Percentiles rank a stretch among this genome's conserved stretches.
Conservation (phyloP, 2,329 filamentous ascomycete genomes). For the Sarocladium kiliense region DNA sequence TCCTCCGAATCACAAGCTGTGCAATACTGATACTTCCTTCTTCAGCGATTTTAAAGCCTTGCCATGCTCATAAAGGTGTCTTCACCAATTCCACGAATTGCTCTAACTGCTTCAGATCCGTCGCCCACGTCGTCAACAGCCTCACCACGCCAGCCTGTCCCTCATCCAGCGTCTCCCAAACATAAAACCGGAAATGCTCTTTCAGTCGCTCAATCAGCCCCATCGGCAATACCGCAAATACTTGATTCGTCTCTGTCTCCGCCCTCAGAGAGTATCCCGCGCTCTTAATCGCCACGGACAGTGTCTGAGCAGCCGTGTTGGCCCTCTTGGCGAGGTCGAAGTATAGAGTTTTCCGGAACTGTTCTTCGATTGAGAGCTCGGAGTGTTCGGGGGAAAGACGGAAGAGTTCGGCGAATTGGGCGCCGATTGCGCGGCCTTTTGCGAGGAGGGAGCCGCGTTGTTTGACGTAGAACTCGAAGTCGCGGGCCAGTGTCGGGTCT, state of each 20-base stretch:
- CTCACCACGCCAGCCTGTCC: slow-evolving; percentile 33
- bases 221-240: slow-evolving; percentile 39
- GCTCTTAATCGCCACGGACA: slow-evolving; percentile 36
- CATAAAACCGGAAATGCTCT: slow-evolving; percentile 39
- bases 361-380: neutral
- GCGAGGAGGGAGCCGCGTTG: slow-evolving; percentile 45
- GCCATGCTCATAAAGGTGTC: neutral
- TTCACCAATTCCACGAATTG: slow-evolving; percentile 25
- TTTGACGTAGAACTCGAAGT: slow-evolving; percentile 47
- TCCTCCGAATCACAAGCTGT: too few relatives aligned
- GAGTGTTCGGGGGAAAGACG: neutral
- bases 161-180: slow-evolving; percentile 39
- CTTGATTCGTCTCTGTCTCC: slow-evolving; percentile 45
- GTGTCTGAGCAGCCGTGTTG: slow-evolving; percentile 36
- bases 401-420: slow-evolving; percentile 46
- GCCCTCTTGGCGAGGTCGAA: slow-evolving; percentile 40
- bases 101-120: slow-evolving; percentile 35
- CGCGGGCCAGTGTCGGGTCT: slow-evolving; percentile 31
- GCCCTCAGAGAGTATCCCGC: slow-evolving; percentile 37
- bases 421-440: slow-evolving; percentile 43
- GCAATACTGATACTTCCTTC: too few relatives aligned
- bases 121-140: slow-evolving; percentile 46
- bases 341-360: slow-evolving; percentile 31
- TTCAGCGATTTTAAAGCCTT: neutral
- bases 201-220: slow-evolving; percentile 32